Evolutionary conservation across 2,329 filamentous ascomycete genomes (phyloP).

Genomic region (Ambrosiella xylebori): DNA sequence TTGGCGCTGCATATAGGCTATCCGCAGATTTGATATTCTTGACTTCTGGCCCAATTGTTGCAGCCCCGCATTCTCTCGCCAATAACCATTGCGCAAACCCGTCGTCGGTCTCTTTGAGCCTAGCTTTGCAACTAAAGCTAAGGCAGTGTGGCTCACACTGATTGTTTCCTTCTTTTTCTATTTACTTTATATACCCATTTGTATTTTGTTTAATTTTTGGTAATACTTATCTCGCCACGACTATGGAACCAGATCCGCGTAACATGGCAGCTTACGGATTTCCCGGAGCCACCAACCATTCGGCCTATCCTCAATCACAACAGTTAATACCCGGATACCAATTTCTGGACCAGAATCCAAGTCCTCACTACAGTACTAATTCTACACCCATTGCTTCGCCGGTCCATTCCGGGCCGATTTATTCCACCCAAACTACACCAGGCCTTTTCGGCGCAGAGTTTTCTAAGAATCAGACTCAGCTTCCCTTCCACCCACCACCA

Average conservation of each 20-base stretch:
- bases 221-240: neutral
- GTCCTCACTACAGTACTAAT: neutral
- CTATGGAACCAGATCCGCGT: neutral
- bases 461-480: constrained; percentile 1
- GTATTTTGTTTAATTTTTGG: neutral
- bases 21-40: neutral
- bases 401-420: neutral
- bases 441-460: constrained; percentile 6
- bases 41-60: neutral
- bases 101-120: neutral
- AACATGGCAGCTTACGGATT: neutral
- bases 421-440: neutral
- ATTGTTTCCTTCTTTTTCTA: neutral
- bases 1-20: neutral
- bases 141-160: neutral
- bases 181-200: neutral
- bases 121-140: neutral
- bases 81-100: neutral
- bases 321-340: neutral
- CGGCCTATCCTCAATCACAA: neutral
- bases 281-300: neutral
- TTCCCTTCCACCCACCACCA: constrained; percentile 5
- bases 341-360: neutral
- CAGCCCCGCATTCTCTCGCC: neutral
- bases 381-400: neutral